Evolutionary conservation across 2,329 filamentous ascomycete genomes (phyloP), one percentile per base, ranked within the genome.

Genomic region (Aspergillaceae sp.): DNA sequence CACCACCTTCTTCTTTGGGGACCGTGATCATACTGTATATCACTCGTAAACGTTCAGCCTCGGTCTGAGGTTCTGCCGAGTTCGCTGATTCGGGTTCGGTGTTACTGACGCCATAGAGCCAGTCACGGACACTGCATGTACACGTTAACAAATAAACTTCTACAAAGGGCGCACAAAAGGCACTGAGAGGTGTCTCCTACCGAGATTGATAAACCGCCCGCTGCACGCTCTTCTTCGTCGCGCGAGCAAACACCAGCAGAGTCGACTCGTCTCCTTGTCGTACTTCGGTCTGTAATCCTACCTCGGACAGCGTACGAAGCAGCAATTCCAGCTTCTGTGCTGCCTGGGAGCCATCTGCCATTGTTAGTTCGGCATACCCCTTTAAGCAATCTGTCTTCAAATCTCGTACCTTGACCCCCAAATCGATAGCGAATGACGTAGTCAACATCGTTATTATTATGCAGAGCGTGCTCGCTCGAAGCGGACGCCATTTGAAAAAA

Each of bases 31-130:
- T 80, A 44, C 91, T 79, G 65, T 95, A 87, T 52, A 95, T 86
- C 44, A 94, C 79, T 32, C 92, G 83, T 40, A 96, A 77, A 32
- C 90, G 79, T 71, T 98, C 92, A 9, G 90, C 88, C 65, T 95
- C 89, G 35, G 84, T 88, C 48, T 96, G 76, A 1, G 89, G 87
- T 58, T 95, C 86, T 45, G 94, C 78, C 7, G 84, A 80, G 53
- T 80, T 74, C 45, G 78, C 73, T 7, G 87, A 80, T 54, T 94
- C 83, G 61, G 82, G 84, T 53, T 84, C 80, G 0, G 89, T 78
- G 46, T 84, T 78, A 50, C 90, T 85, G 46, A 97, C 84, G 46
- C 91, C 90, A 66, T 94, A 86, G 33, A 98, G 82, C 89, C 91
- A 98, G 68, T 98, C 92, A 61, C 89, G 86, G 29, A 97, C 84